Percentiles rank a stretch among this genome's conserved stretches.
phyloP scores from a whole-genome alignment of 805 yeast genomes.

The Hanseniaspora thailandica region DNA sequence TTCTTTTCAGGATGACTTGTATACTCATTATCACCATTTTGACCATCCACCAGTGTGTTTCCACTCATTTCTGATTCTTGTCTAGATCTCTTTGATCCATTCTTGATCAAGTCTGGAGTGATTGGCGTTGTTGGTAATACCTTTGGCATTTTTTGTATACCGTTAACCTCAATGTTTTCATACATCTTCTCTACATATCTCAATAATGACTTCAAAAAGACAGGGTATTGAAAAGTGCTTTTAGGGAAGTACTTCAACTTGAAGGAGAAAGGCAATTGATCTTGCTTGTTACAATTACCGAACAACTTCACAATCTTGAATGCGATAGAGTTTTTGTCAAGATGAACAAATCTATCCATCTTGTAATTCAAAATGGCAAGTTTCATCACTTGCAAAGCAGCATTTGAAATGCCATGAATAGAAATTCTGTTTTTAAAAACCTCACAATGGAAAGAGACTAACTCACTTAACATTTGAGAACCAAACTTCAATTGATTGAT shows the following conservation, averaged over 20 bases:
- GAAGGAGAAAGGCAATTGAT: conserved; percentile 26
- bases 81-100: neutral
- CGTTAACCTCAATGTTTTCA: neutral
- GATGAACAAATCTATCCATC: neutral
- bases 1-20: neutral
- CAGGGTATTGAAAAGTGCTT: neutral
- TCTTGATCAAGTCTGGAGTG: conserved; percentile 4
- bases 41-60: conserved; percentile 14
- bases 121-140: neutral
- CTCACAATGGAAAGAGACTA: conserved; percentile 50
- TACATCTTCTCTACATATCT: neutral
- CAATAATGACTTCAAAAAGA: conserved; percentile 9
- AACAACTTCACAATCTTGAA: conserved; percentile 4
- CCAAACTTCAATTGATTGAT: conserved; percentile 42
- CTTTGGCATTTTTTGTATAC: neutral
- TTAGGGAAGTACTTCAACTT: conserved; percentile 23
- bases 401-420: conserved; percentile 38
- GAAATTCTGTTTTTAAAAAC: conserved; percentile 35
- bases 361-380: conserved; percentile 32
- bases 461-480: conserved; percentile 52
- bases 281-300: neutral
- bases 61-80: conserved; percentile 23
- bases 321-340: neutral
- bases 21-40: neutral
- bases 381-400: conserved; percentile 38